Evolutionary conservation across 495 filamentous ascomycete species (phyloP).

Genomic region (Lasiosphaeriaceae sp.): DNA sequence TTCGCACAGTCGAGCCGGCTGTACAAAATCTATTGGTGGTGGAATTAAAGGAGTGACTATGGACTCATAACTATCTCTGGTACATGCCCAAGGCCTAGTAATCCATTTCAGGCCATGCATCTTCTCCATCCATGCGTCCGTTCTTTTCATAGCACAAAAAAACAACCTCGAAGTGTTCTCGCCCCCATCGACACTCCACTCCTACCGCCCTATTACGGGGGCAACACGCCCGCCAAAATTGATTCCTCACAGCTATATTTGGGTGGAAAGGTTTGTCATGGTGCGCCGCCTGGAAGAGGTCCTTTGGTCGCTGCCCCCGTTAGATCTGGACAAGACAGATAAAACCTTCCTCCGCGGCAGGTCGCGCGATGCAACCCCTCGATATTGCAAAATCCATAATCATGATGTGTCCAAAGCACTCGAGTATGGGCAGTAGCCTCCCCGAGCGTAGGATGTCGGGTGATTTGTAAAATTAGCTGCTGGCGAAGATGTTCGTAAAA

Average conservation of each 20-base stretch:
- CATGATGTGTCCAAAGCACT: conserved; percentile 59
- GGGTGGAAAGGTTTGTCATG: conserved; percentile 14
- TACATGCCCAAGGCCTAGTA: conserved; percentile 34
- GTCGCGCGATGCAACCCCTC: conserved; percentile 18
- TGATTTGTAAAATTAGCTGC: conserved; percentile 52
- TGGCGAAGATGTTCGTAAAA: conserved; percentile 51
- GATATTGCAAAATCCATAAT: conserved; percentile 56
- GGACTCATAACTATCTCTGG: conserved; percentile 27
- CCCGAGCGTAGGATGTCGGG: conserved; percentile 54
- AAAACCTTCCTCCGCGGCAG: conserved; percentile 17
- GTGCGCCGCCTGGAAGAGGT: conserved; percentile 11
- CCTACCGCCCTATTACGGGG: neutral
- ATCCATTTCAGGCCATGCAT: conserved; percentile 31
- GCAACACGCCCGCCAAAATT: conserved; percentile 8
- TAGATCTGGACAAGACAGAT: conserved; percentile 30
- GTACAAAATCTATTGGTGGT: neutral
- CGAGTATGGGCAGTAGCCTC: conserved; percentile 47
- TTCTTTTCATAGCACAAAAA: conserved; percentile 18
- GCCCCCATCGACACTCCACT: conserved; percentile 4
- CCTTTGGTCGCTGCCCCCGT: conserved; percentile 21
- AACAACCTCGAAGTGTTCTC: neutral
- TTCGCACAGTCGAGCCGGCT: too few relatives aligned
- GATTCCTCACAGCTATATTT: conserved; percentile 29
- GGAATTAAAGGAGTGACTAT: conserved; percentile 31
- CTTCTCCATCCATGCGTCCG: conserved; percentile 15